phyloP scores from a whole-genome alignment of 2,329 filamentous ascomycete species.

The Capronia americana region DNA sequence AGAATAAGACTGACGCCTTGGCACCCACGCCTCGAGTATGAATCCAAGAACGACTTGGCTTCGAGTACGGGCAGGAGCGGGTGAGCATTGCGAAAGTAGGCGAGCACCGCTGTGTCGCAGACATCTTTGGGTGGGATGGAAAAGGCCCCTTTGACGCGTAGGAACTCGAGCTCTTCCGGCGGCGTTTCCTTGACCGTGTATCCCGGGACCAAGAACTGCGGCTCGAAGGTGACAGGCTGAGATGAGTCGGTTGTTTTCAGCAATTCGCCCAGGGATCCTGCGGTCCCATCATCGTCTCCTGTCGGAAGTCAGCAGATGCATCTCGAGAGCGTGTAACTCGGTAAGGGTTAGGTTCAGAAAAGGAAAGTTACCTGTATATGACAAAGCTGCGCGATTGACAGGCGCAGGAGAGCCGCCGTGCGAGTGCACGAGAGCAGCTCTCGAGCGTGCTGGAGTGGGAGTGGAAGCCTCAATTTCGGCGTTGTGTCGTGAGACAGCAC shows the following conservation, averaged over 20 bases:
- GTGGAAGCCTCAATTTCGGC: too few species aligned
- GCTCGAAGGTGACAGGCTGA: not conserved
- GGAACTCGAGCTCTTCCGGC: not conserved
- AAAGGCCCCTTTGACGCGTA: not conserved
- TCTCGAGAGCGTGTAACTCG: not conserved
- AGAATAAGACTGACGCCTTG: not conserved
- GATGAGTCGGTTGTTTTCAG: not conserved
- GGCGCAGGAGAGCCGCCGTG: not conserved
- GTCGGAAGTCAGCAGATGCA: not conserved
- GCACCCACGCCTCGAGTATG: not conserved
- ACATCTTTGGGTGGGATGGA: not conserved
- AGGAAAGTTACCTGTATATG: slow-evolving; percentile 1
- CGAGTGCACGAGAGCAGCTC: not conserved
- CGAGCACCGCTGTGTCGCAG: not conserved
- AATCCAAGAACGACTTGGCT: not conserved
- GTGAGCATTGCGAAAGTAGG: not conserved
- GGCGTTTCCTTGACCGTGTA: not conserved
- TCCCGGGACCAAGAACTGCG: not conserved
- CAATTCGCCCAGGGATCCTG: not conserved
- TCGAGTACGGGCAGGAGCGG: not conserved
- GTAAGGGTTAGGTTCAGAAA: too few species aligned
- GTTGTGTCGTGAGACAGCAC: too few species aligned
- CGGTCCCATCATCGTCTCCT: not conserved
- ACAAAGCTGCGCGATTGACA: not conserved
- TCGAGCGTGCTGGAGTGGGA: too few species aligned